These are phyloP conservation scores for Lyophyllum shimeji DNA, from an alignment of 768 basidiomycete genomes.

Conservation along the genomic window DNA sequence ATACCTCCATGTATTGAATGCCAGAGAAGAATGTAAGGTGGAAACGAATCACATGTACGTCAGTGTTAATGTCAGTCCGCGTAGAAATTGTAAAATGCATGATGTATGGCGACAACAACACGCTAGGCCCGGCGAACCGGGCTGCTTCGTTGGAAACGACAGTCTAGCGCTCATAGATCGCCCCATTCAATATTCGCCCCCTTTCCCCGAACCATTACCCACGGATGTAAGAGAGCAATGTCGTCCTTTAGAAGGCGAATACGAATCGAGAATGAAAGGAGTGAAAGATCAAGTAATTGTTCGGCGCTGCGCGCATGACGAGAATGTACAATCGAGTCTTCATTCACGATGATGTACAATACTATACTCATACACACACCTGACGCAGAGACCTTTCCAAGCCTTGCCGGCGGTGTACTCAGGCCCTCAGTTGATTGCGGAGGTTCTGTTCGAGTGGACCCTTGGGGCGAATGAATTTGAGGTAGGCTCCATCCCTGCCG, in stretches of 20 bases:
- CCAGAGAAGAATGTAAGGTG: too few relatives aligned
- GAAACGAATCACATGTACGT: too few relatives aligned
- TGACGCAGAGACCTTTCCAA: conserved; percentile 13
- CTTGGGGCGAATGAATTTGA: conserved; percentile 89
- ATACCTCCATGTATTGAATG: too few relatives aligned
- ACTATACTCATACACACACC: conserved; percentile 15
- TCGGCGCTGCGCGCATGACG: background rate
- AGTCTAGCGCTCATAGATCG: background rate
- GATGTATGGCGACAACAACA: background rate
- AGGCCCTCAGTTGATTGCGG: conserved; percentile 78
- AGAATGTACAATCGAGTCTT: too few relatives aligned
- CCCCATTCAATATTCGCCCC: conserved; percentile 58
- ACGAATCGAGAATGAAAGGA: conserved; percentile 27
- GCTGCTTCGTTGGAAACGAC: background rate
- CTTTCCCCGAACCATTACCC: conserved; percentile 77
- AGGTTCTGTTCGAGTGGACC: conserved; percentile 86
- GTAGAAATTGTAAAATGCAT: too few relatives aligned
- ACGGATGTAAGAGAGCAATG: conserved; percentile 45
- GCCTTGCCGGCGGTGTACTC: conserved; percentile 16
- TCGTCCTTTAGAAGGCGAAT: conserved; percentile 72
- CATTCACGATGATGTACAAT: too few relatives aligned
- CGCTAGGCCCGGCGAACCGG: background rate
- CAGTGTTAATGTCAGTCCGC: too few relatives aligned
- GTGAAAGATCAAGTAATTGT: background rate
- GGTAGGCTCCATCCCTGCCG: conserved; percentile 88